These are phyloP conservation scores for Penstemon eatonii DNA, from an alignment of 257 asterid species.

Conservation along the genomic window DNA sequence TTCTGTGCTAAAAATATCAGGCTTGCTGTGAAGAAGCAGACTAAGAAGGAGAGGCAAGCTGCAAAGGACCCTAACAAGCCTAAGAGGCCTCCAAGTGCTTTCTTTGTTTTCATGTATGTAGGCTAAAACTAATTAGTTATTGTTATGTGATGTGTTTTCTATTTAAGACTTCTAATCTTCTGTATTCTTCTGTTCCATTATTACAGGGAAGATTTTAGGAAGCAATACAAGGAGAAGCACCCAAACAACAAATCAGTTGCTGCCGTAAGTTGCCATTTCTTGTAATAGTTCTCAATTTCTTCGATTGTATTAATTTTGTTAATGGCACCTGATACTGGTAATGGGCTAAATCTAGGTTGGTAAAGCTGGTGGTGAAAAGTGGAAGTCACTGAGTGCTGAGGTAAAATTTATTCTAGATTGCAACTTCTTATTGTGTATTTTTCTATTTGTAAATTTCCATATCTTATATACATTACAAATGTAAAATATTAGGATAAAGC, in stretches of 20 bases:
- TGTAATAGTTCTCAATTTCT: neutral
- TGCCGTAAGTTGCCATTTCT: conserved; percentile 27
- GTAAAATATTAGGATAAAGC: neutral
- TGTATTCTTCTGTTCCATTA: conserved; percentile 4
- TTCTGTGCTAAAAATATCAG: neutral
- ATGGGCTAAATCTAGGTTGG: conserved; percentile 36
- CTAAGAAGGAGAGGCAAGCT: neutral
- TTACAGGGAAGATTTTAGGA: conserved; percentile 66
- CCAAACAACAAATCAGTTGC: neutral
- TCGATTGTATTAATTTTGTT: neutral
- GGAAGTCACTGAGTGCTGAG: neutral
- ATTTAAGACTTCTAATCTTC: neutral
- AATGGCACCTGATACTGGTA: neutral
- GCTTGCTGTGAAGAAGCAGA: neutral
- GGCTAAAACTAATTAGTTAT: neutral
- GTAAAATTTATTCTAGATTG: conserved; percentile 19
- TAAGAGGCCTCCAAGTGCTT: conserved; percentile 70
- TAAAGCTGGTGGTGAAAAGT: neutral
- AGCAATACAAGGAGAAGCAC: conserved; percentile 48
- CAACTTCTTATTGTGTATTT: no score
- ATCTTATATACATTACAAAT: neutral
- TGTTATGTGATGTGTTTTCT: neutral
- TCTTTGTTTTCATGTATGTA: conserved; percentile 70
- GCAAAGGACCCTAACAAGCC: conserved; percentile 20
- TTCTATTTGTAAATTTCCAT: neutral